Conservation (phyloP, 2,329 filamentous ascomycete genomes). For the Beauveria brongniartii region DNA sequence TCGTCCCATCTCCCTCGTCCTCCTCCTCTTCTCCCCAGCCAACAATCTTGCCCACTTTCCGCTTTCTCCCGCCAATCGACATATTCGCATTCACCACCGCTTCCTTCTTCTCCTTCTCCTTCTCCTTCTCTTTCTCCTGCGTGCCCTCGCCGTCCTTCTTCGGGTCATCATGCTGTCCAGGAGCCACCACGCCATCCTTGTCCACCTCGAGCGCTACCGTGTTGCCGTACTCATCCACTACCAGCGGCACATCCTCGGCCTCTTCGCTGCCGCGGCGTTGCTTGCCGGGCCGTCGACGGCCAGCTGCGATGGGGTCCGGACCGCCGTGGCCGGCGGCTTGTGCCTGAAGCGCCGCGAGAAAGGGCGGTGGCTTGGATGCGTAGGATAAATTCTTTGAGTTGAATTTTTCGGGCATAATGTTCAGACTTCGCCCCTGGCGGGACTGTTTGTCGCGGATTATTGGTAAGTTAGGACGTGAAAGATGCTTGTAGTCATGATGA, state of each 20-base stretch:
- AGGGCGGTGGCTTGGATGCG: conserved; percentile 44
- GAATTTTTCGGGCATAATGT: conserved; percentile 41
- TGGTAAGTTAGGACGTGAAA: not conserved
- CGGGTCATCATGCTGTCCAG: conserved; percentile 11
- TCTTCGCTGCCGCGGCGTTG: conserved; percentile 57
- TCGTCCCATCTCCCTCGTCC: conserved; percentile 16
- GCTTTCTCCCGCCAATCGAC: conserved; percentile 38
- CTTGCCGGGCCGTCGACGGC: conserved; percentile 40
- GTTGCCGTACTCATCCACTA: conserved; percentile 66
- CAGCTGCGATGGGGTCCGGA: conserved; percentile 44
- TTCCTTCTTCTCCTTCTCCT: conserved; percentile 16
- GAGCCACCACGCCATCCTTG: conserved; percentile 35
- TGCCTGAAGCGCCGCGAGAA: conserved; percentile 44
- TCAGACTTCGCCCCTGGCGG: not conserved
- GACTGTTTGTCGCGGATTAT: not conserved
- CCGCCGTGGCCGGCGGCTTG: conserved; percentile 35
- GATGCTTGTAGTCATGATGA: not conserved
- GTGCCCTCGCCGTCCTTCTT: conserved; percentile 12
- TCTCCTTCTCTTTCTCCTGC: conserved; percentile 19
- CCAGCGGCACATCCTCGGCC: conserved; percentile 67
- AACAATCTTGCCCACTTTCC: conserved; percentile 45
- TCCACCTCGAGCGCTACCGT: conserved; percentile 44
- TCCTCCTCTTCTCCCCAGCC: conserved; percentile 24
- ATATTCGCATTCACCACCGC: conserved; percentile 21
- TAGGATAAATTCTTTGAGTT: conserved; percentile 59